Percentiles rank a stretch among this genome's conserved stretches.
Evolutionary conservation across 306 rosid species (phyloP).

Genomic region (Vigna radiata): DNA sequence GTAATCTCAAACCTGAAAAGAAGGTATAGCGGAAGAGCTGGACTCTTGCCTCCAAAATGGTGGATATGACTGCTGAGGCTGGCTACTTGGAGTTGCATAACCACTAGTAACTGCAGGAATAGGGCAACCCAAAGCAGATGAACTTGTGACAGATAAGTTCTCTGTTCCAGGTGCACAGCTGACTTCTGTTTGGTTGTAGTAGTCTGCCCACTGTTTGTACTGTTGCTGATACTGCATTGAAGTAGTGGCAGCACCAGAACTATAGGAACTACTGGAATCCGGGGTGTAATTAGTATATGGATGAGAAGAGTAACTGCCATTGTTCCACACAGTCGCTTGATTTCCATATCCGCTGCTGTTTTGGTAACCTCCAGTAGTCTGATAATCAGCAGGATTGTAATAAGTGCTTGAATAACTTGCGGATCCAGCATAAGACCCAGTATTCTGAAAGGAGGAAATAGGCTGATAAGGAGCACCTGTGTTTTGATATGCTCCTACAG

Average conservation of each 20-base stretch:
- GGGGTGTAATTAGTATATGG: constrained; percentile 77
- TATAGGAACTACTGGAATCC: constrained; percentile 68
- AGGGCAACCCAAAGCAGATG: constrained; percentile 64
- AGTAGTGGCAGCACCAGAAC: constrained; percentile 66
- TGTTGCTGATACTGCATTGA: constrained; percentile 83
- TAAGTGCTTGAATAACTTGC: constrained; percentile 99
- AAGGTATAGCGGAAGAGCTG: constrained; percentile 64
- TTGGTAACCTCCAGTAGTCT: constrained; percentile 94
- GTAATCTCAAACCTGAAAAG: constrained; percentile 87
- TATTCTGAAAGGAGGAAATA: constrained; percentile 98
- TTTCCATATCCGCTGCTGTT: constrained; percentile 77
- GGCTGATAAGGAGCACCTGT: constrained; percentile 99
- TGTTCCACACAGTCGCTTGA: constrained; percentile 79
- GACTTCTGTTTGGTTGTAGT: constrained; percentile 93
- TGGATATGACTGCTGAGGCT: constrained; percentile 66
- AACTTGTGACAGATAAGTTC: constrained; percentile 68
- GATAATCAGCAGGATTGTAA: constrained; percentile 99
- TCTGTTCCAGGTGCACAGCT: constrained; percentile 99
- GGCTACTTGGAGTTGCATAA: constrained; percentile 65
- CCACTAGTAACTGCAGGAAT: constrained; percentile 65
- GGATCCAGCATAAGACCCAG: constrained; percentile 99
- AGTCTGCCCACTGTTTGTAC: constrained; percentile 88
- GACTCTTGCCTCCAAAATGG: constrained; percentile 86
- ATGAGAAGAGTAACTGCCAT: constrained; percentile 71
- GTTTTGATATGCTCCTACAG: constrained; percentile 98